Evolutionary conservation across 2,329 filamentous ascomycete genomes (phyloP).

Genomic region (Neoscytalidium dimidiatum): DNA sequence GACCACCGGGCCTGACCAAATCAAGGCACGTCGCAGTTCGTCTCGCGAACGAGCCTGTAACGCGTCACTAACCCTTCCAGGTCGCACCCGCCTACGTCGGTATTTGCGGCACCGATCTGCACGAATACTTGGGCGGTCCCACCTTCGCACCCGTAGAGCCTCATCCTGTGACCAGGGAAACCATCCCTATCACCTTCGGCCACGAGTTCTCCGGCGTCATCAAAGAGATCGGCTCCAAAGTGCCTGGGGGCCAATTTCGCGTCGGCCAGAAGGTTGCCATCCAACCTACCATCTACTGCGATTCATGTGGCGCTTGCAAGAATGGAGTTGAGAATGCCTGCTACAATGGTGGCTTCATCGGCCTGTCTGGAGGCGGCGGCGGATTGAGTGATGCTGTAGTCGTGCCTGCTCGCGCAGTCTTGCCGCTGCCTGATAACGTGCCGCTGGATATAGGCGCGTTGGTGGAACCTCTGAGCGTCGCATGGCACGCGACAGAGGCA

Average conservation of each 20-base stretch:
- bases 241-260: slow-evolving; percentile 44
- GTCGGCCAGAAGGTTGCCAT: slow-evolving; percentile 60
- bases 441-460: slow-evolving; percentile 58
- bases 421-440: slow-evolving; percentile 55
- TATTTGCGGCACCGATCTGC: slow-evolving; percentile 55
- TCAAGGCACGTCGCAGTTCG: slow-evolving; percentile 37
- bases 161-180: slow-evolving; percentile 60
- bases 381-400: slow-evolving; percentile 59
- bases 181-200: slow-evolving; percentile 61
- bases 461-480: slow-evolving; percentile 64
- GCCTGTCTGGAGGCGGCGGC: slow-evolving; percentile 53
- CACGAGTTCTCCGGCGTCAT: slow-evolving; percentile 67
- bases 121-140: slow-evolving; percentile 54
- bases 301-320: slow-evolving; percentile 57
- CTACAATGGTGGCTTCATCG: slow-evolving; percentile 56
- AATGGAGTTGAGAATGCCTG: slow-evolving; percentile 60
- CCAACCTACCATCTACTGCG: slow-evolving; percentile 62
- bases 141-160: slow-evolving; percentile 53
- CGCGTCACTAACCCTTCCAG: not conserved
- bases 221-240: slow-evolving; percentile 57
- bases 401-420: slow-evolving; percentile 51
- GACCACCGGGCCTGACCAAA: slow-evolving; percentile 51
- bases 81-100: slow-evolving; percentile 49
- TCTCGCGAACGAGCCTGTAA: not conserved
- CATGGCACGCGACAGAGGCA: slow-evolving; percentile 57